Evolutionary conservation across 805 yeast species (phyloP).

Genomic region (Tanozyma kutaoensis): DNA sequence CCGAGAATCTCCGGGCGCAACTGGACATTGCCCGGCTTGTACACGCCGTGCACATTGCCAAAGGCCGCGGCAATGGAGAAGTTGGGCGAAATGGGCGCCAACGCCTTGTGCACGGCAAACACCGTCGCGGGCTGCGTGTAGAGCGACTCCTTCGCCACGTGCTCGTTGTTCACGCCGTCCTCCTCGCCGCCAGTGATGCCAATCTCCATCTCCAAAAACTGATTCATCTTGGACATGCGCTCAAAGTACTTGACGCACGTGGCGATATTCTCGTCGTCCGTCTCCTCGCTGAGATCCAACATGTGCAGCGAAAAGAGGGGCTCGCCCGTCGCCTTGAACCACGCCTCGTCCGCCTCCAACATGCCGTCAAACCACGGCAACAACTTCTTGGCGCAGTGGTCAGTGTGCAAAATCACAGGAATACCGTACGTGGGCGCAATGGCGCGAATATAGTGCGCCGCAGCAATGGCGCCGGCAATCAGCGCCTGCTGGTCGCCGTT

Average conservation of each 20-base stretch:
- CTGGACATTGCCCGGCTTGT: slow-evolving; percentile 97
- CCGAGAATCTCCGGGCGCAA: slow-evolving; percentile 88
- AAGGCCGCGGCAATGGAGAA: slow-evolving; percentile 99
- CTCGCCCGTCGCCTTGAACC: slow-evolving; percentile 75
- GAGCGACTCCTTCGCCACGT: slow-evolving; percentile 72
- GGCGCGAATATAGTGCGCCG: slow-evolving; percentile 94
- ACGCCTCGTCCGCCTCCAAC: slow-evolving; percentile 92
- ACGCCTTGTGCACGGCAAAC: slow-evolving; percentile 79
- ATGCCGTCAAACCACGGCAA: slow-evolving; percentile 98
- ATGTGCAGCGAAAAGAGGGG: slow-evolving; percentile 98
- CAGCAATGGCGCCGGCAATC: slow-evolving; percentile 89
- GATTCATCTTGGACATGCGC: slow-evolving; percentile 88
- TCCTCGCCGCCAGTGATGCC: slow-evolving; percentile 99
- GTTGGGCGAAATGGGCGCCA: slow-evolving; percentile 86
- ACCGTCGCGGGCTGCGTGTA: slow-evolving; percentile 96
- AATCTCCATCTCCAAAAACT: slow-evolving; percentile 99
- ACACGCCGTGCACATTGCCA: slow-evolving; percentile 99
- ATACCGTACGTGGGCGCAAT: slow-evolving; percentile 94
- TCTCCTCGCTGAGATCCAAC: slow-evolving; percentile 95
- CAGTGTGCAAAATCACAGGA: slow-evolving; percentile 95
- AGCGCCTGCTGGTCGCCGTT: slow-evolving; percentile 92
- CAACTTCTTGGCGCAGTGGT: slow-evolving; percentile 97
- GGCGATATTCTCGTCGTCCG: slow-evolving; percentile 90
- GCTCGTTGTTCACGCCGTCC: slow-evolving; percentile 99
- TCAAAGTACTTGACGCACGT: slow-evolving; percentile 90